A percentile compares a stretch with the other conserved stretches of the same genome.
Evolutionary conservation across 2,329 filamentous ascomycete species (phyloP).

Genomic region (Penicillium nordicum): DNA sequence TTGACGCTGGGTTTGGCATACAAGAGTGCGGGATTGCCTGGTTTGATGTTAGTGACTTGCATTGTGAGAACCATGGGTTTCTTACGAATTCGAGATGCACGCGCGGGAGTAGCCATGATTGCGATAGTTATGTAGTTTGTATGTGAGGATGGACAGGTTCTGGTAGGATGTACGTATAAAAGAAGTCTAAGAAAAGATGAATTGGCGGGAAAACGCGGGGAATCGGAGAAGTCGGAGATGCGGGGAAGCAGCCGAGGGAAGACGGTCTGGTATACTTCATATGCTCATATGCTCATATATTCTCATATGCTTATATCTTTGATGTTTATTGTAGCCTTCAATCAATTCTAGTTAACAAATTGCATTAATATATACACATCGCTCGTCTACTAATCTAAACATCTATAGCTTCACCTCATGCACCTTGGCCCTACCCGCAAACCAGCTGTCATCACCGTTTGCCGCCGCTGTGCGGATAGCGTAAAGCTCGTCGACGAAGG

Average conservation of each 20-base stretch:
- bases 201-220: not conserved
- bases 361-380: conserved; percentile 1
- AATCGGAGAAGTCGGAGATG: conserved; percentile 16
- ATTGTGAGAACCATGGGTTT: not conserved
- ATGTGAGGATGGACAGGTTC: not conserved
- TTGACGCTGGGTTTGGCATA: conserved; percentile 24
- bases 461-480: conserved; percentile 36
- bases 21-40: conserved; percentile 49
- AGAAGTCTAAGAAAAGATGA: not conserved
- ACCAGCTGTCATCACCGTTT: conserved; percentile 35
- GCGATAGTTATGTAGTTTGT: not conserved
- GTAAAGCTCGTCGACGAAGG: conserved; percentile 72
- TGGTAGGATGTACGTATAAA: not conserved
- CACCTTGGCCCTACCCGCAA: conserved; percentile 37
- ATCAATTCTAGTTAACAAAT: not conserved
- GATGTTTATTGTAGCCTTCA: not conserved
- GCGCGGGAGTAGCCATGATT: conserved; percentile 13
- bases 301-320: not conserved
- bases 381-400: not conserved
- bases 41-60: conserved; percentile 11
- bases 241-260: conserved; percentile 18
- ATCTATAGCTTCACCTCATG: conserved; percentile 30
- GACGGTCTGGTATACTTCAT: not conserved
- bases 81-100: conserved; percentile 29
- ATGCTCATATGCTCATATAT: not conserved